Conservation (phyloP, 2,329 filamentous ascomycete genomes). For the Aspergillus sp. region DNA sequence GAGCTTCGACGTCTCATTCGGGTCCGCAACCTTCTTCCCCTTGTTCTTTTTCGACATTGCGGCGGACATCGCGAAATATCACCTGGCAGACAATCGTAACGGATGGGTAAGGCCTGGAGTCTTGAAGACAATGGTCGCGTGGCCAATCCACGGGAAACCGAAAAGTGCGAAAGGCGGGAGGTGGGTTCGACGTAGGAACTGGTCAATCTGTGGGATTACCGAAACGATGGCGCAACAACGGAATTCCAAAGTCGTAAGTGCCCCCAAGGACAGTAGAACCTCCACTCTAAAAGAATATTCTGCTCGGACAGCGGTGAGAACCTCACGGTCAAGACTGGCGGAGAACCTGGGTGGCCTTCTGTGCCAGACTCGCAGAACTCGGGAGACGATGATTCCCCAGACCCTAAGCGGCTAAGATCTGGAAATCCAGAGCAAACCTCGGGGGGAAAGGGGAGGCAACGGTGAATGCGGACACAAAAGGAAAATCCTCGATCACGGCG, state of each 20-base stretch:
- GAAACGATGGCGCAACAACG: slow-evolving; percentile 2
- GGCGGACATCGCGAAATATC: slow-evolving; percentile 36
- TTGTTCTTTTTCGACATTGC: slow-evolving; percentile 70
- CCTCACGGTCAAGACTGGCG: slow-evolving; percentile 11
- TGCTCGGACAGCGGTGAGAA: background rate
- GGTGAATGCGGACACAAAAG: too few species aligned
- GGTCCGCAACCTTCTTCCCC: slow-evolving; percentile 77
- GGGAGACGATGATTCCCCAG: slow-evolving; percentile 18
- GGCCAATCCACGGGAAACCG: slow-evolving; percentile 37
- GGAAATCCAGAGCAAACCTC: slow-evolving; percentile 5
- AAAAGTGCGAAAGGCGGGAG: slow-evolving; percentile 21
- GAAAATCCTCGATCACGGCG: background rate
- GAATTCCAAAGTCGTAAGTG: background rate
- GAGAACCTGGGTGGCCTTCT: slow-evolving; percentile 20
- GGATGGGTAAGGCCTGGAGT: slow-evolving; percentile 32
- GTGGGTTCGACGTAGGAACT: slow-evolving; percentile 10
- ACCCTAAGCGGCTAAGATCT: slow-evolving; percentile 21
- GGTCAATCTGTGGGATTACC: slow-evolving; percentile 10
- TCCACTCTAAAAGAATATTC: background rate
- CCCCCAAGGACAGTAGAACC: background rate
- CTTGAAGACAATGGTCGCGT: slow-evolving; percentile 41
- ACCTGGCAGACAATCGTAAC: slow-evolving; percentile 3
- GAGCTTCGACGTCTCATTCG: slow-evolving; percentile 84
- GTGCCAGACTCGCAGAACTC: slow-evolving; percentile 23
- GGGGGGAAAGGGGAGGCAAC: too few species aligned